Conservation (phyloP, 2,329 filamentous ascomycete species). For the Apiospora koreana region DNA sequence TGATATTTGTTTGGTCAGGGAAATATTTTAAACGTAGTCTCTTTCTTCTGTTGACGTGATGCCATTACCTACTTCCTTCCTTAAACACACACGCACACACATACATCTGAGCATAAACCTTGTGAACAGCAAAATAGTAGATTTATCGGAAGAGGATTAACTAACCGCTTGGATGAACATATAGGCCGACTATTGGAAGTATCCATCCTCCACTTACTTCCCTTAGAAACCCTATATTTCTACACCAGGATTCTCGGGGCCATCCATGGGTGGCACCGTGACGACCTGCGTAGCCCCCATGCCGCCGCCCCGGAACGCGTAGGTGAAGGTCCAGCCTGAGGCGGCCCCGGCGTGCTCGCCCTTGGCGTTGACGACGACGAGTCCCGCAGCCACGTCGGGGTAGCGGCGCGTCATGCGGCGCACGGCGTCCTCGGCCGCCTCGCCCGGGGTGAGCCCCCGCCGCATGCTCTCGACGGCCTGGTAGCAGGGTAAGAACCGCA, state of each 20-base stretch:
- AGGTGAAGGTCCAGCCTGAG: slow-evolving; percentile 57
- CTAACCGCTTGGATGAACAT: background rate
- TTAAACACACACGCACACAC: background rate
- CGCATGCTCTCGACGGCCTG: slow-evolving; percentile 57
- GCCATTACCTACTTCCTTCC: background rate
- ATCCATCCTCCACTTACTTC: background rate
- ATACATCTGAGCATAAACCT: background rate
- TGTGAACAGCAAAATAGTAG: background rate
- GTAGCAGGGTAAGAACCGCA: slow-evolving; percentile 58
- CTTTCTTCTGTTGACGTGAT: background rate
- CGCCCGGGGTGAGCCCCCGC: slow-evolving; percentile 45
- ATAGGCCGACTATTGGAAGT: background rate
- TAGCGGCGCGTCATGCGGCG: slow-evolving; percentile 49
- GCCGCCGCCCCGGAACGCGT: slow-evolving; percentile 47
- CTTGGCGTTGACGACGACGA: slow-evolving; percentile 51
- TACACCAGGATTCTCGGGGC: background rate
- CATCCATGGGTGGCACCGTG: slow-evolving; percentile 36
- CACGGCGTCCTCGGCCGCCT: slow-evolving; percentile 53
- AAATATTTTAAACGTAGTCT: background rate
- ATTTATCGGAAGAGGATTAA: no score
- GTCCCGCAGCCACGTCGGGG: slow-evolving; percentile 46
- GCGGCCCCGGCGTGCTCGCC: slow-evolving; percentile 53
- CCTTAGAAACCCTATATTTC: background rate
- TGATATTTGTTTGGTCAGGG: slow-evolving; percentile 4
- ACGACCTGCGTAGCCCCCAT: slow-evolving; percentile 50